phyloP scores from a whole-genome alignment of 352 stramenopile species.

The Phytophthora hybrid region DNA sequence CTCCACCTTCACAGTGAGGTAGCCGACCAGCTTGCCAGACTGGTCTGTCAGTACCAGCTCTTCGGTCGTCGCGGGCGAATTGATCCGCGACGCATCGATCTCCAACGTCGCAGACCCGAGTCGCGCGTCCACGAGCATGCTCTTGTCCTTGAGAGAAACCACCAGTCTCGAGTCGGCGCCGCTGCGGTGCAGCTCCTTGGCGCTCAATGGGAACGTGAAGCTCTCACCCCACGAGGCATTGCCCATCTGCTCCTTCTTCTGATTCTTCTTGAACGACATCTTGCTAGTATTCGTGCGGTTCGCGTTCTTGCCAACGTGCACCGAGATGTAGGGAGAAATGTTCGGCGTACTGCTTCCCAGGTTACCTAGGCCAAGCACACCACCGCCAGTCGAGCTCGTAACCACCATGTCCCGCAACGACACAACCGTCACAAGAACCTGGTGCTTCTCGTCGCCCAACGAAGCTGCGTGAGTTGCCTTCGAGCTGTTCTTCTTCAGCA shows the following conservation, averaged over 20 bases:
- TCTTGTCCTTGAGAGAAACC: conserved; percentile 53
- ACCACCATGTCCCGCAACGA: conserved; percentile 67
- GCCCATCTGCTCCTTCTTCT: conserved; percentile 57
- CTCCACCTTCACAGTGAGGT: conserved; percentile 47
- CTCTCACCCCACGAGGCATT: conserved; percentile 79
- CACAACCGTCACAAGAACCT: conserved; percentile 78
- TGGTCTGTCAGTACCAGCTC: conserved; percentile 46
- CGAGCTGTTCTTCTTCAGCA: conserved; percentile 65
- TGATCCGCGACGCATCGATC: conserved; percentile 37
- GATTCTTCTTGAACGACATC: conserved; percentile 59
- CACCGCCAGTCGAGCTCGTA: conserved; percentile 68
- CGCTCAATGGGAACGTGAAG: conserved; percentile 76
- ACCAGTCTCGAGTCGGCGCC: conserved; percentile 42
- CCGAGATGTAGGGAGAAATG: conserved; percentile 81
- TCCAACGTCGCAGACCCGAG: conserved; percentile 42
- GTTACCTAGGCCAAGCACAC: conserved; percentile 76
- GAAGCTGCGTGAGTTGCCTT: conserved; percentile 32
- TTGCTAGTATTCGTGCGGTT: conserved; percentile 78
- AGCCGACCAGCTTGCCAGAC: conserved; percentile 37
- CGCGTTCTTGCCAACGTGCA: conserved; percentile 74
- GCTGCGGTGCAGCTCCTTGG: conserved; percentile 59
- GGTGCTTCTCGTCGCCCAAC: conserved; percentile 63
- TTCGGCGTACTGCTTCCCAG: conserved; percentile 82
- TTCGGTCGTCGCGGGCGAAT: conserved; percentile 26
- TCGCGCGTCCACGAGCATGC: conserved; percentile 47